A percentile compares a stretch with the other conserved stretches of the same genome.
Conservation (phyloP, 306 rosid genomes). For the Prosopis cineraria region DNA sequence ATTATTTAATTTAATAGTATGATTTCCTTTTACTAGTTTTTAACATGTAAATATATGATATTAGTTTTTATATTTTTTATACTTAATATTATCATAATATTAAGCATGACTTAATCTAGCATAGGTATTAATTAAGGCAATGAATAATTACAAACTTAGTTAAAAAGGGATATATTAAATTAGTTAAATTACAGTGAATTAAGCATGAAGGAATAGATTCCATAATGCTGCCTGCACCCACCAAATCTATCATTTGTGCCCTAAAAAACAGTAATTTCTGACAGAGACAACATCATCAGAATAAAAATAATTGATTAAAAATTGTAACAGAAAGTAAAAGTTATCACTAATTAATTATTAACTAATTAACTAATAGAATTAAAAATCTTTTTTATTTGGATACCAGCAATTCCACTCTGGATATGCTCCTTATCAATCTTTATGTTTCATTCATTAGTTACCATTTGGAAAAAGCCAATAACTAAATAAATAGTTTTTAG, state of each 20-base stretch:
- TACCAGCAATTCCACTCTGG: slow-evolving; percentile 29
- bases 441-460: slow-evolving; percentile 33
- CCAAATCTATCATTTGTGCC: slow-evolving; percentile 14
- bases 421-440: slow-evolving; percentile 34
- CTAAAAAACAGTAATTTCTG: background rate
- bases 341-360: background rate
- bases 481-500: background rate
- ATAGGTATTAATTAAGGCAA: background rate
- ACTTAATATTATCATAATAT: background rate
- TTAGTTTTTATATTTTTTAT: background rate
- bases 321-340: background rate
- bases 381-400: slow-evolving; percentile 21
- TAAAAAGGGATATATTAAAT: slow-evolving; percentile 18
- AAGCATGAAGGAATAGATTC: slow-evolving; percentile 8
- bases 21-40: background rate
- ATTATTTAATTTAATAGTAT: background rate
- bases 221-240: slow-evolving; percentile 30
- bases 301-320: background rate
- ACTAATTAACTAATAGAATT: background rate
- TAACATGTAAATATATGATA: background rate
- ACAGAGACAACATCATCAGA: background rate
- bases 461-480: background rate
- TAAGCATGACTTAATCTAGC: background rate
- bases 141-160: background rate
- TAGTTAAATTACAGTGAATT: slow-evolving; percentile 17